A percentile compares a stretch with the other conserved stretches of the same genome.
Evolutionary conservation across 2,329 filamentous ascomycete species (phyloP).

Genomic region (Ceratocystis eucalypticola): DNA sequence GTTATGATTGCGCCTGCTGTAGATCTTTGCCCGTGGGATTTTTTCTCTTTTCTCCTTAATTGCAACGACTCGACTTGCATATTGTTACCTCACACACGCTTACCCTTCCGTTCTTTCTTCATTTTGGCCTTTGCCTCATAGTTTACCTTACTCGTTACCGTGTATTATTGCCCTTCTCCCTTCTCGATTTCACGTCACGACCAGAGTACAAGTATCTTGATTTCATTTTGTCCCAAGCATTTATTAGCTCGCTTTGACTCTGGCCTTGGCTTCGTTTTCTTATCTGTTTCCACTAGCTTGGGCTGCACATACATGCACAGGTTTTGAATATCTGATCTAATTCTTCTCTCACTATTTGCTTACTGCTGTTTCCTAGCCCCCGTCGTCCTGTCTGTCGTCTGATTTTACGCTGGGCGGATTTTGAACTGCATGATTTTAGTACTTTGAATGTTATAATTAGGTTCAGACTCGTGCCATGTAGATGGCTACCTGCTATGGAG

Average conservation of each 20-base stretch:
- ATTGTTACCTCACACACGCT: not conserved
- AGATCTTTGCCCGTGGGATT: not conserved
- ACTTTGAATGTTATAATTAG: not conserved
- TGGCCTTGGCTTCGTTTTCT: not conserved
- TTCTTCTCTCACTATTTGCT: not conserved
- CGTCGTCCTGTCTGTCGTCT: not conserved
- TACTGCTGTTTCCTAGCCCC: slow-evolving; percentile 1
- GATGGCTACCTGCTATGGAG: too few relatives aligned
- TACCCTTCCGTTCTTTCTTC: not conserved
- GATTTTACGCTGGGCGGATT: not conserved
- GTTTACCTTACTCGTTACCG: too few relatives aligned
- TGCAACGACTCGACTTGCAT: slow-evolving; percentile 1
- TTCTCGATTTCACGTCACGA: not conserved
- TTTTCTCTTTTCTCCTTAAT: not conserved
- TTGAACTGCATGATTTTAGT: not conserved
- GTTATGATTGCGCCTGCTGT: not conserved
- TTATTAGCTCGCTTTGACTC: not conserved
- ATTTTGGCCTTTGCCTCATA: too few relatives aligned
- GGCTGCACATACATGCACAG: not conserved
- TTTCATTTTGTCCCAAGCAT: not conserved
- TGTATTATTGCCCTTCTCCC: too few relatives aligned
- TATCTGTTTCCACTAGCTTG: not conserved
- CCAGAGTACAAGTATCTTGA: not conserved
- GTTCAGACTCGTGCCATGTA: not conserved
- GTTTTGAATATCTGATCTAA: not conserved